Evolutionary conservation across 805 yeast species (phyloP).

Genomic region (Starmerella lactis-condensi): DNA sequence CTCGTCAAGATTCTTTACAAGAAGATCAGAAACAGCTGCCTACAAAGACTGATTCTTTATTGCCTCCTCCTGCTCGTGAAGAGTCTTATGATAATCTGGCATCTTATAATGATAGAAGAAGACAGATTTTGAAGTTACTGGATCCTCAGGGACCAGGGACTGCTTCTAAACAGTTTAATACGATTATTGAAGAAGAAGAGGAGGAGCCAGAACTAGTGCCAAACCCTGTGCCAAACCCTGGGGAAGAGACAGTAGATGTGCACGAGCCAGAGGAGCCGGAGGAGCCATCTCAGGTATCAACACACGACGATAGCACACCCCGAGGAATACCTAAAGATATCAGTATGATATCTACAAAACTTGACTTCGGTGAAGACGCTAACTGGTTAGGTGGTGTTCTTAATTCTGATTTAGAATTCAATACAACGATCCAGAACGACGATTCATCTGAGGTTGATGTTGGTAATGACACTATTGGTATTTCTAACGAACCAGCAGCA

Average conservation of each 20-base stretch:
- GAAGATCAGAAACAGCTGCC: slow-evolving; percentile 20
- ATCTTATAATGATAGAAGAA: slow-evolving; percentile 16
- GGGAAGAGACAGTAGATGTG: neutral
- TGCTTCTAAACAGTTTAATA: slow-evolving; percentile 1
- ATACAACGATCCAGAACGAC: neutral
- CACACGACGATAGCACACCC: neutral
- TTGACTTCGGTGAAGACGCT: slow-evolving; percentile 8
- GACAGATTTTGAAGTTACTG: slow-evolving; percentile 11
- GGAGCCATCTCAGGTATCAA: neutral
- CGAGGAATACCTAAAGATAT: neutral
- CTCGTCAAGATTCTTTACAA: slow-evolving; percentile 21
- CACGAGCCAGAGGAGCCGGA: neutral
- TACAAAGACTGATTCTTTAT: slow-evolving; percentile 12
- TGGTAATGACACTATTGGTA: slow-evolving; percentile 4
- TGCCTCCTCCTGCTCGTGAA: slow-evolving; percentile 9
- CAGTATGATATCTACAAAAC: slow-evolving; percentile 1
- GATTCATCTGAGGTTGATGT: slow-evolving; percentile 1
- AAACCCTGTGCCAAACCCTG: neutral
- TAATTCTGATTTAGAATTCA: neutral
- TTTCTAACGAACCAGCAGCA: slow-evolving; percentile 9
- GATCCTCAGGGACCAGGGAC: slow-evolving; percentile 12
- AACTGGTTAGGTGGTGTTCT: slow-evolving; percentile 4
- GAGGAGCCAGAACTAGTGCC: slow-evolving; percentile 3
- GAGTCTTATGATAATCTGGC: slow-evolving; percentile 12
- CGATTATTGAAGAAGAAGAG: slow-evolving; percentile 11